Conservation (phyloP, 2,329 filamentous ascomycete species). For the Aspergillus neotritici region DNA sequence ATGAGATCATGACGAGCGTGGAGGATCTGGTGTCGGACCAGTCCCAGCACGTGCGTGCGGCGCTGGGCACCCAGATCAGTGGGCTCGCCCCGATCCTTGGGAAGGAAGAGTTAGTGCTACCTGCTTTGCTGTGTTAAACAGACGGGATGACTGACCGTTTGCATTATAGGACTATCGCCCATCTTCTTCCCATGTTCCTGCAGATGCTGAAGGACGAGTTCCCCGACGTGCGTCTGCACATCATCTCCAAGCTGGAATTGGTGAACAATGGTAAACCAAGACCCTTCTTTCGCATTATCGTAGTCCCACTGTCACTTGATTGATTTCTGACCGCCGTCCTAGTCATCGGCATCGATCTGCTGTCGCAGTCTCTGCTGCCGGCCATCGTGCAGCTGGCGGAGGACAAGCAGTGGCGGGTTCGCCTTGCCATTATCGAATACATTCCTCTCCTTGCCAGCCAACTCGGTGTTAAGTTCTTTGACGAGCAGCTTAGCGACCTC, state of each 20-base stretch:
- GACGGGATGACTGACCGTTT: no score
- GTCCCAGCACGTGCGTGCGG: slow-evolving; percentile 93
- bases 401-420: slow-evolving; percentile 98
- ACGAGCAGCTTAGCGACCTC: slow-evolving; percentile 88
- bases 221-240: slow-evolving; percentile 94
- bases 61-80: slow-evolving; percentile 93
- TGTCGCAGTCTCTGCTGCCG: slow-evolving; percentile 92
- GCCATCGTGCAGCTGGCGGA: slow-evolving; percentile 96
- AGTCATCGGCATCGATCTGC: slow-evolving; percentile 96
- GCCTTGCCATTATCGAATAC: slow-evolving; percentile 97
- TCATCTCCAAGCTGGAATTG: slow-evolving; percentile 98
- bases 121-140: background rate
- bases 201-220: slow-evolving; percentile 99
- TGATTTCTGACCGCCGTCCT: slow-evolving; percentile 2
- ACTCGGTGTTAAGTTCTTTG: slow-evolving; percentile 94
- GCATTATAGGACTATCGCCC: slow-evolving; percentile 72
- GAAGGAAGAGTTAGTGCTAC: slow-evolving; percentile 76
- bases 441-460: slow-evolving; percentile 94
- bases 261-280: slow-evolving; percentile 76
- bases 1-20: slow-evolving; percentile 93
- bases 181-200: slow-evolving; percentile 96
- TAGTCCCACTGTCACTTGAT: slow-evolving; percentile 1
- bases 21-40: slow-evolving; percentile 94
- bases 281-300: background rate
- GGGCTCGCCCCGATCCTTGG: slow-evolving; percentile 93